A percentile compares a stretch with the other conserved stretches of the same genome.
These are phyloP conservation scores for Salix dunnii DNA, from an alignment of 345 rosid species.

Conservation along the genomic window DNA sequence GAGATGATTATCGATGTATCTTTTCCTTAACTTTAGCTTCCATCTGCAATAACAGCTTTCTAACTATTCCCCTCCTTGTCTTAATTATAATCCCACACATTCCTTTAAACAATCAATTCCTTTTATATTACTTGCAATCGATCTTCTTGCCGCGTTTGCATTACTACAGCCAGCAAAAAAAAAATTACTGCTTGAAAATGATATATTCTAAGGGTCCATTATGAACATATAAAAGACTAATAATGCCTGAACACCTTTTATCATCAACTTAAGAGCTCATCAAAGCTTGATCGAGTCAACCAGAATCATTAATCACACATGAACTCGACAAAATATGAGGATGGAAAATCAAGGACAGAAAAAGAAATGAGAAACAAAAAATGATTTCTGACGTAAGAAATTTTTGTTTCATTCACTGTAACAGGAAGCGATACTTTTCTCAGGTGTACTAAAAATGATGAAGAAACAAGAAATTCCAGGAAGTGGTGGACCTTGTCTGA, in stretches of 20 bases:
- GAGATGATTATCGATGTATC: constrained; percentile 18
- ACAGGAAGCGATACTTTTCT: constrained; percentile 5
- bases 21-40: constrained; percentile 17
- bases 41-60: constrained; percentile 33
- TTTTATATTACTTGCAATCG: not conserved
- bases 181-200: constrained; percentile 26
- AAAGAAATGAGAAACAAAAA: not conserved
- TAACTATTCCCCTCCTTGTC: constrained; percentile 17
- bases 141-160: constrained; percentile 36
- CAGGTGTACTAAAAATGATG: constrained; percentile 13
- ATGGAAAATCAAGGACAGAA: not conserved
- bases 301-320: constrained; percentile 3
- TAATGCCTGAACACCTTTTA: constrained; percentile 21
- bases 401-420: not conserved
- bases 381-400: not conserved
- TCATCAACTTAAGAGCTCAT: constrained; percentile 25
- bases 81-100: not conserved
- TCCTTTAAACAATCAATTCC: not conserved
- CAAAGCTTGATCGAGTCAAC: constrained; percentile 13
- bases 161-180: constrained; percentile 2
- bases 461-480: constrained; percentile 7
- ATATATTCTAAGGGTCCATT: constrained; percentile 32
- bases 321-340: not conserved
- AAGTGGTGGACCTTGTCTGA: constrained; percentile 26
- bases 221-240: constrained; percentile 34